phyloP scores from a whole-genome alignment of 306 rosid species.

The Acacia crassicarpa region DNA sequence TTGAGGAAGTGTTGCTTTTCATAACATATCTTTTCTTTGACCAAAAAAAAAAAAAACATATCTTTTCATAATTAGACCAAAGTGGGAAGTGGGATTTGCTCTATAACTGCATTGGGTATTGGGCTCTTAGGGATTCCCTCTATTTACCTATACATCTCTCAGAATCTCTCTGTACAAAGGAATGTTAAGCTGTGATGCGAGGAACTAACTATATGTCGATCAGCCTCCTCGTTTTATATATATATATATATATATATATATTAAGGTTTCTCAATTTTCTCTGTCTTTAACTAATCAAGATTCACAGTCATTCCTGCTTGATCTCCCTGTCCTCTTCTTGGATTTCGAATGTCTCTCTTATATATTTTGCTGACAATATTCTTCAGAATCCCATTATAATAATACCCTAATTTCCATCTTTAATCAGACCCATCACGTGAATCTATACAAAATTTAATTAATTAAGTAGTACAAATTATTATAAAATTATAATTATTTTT shows the following conservation, averaged over 20 bases:
- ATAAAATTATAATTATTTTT: background rate
- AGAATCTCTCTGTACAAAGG: slow-evolving; percentile 40
- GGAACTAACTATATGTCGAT: background rate
- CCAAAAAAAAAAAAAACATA: no score
- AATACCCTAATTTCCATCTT: slow-evolving; percentile 42
- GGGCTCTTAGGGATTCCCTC: slow-evolving; percentile 89
- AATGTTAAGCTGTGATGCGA: slow-evolving; percentile 42
- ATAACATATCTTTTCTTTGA: no score
- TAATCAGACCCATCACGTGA: slow-evolving; percentile 77
- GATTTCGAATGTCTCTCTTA: slow-evolving; percentile 52
- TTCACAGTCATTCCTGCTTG: slow-evolving; percentile 48
- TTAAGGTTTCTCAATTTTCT: background rate
- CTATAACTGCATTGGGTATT: slow-evolving; percentile 46
- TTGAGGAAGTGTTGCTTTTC: background rate
- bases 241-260: background rate
- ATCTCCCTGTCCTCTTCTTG: slow-evolving; percentile 50
- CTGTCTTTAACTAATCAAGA: slow-evolving; percentile 55
- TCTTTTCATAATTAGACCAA: background rate
- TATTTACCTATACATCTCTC: slow-evolving; percentile 31
- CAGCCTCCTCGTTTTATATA: background rate
- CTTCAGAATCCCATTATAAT: slow-evolving; percentile 27
- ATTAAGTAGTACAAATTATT: no score
- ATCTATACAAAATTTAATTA: slow-evolving; percentile 23
- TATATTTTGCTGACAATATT: slow-evolving; percentile 42
- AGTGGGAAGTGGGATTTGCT: slow-evolving; percentile 69